phyloP scores from a whole-genome alignment of 2,329 filamentous ascomycete genomes.

The Davidsoniella neocaledoniae region DNA sequence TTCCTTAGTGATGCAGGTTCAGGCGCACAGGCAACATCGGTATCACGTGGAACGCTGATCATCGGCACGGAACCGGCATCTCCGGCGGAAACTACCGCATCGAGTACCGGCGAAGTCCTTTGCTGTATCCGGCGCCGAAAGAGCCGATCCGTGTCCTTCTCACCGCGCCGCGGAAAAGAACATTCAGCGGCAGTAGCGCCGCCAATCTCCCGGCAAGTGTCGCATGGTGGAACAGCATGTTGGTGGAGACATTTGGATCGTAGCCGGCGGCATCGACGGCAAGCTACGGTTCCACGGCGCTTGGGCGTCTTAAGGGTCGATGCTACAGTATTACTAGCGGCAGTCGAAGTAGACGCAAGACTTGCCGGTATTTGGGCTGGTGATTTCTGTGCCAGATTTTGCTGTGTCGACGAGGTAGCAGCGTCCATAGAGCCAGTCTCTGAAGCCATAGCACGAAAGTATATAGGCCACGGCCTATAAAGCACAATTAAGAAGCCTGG shows the following conservation, averaged over 20 bases:
- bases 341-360: too few relatives aligned
- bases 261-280: constrained; percentile 17
- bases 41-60: too few relatives aligned
- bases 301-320: constrained; percentile 6
- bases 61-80: neutral
- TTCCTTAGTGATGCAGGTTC: too few relatives aligned
- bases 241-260: constrained; percentile 16
- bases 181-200: constrained; percentile 12
- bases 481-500: too few relatives aligned
- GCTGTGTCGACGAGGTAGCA: too few relatives aligned
- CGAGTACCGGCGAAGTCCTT: too few relatives aligned
- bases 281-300: constrained; percentile 15
- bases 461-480: too few relatives aligned
- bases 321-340: neutral
- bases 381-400: too few relatives aligned
- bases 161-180: constrained; percentile 15
- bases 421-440: too few relatives aligned
- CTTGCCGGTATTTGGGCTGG: too few relatives aligned
- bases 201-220: constrained; percentile 14
- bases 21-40: too few relatives aligned
- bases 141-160: constrained; percentile 14
- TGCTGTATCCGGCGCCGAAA: constrained; percentile 13
- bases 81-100: neutral
- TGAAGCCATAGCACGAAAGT: too few relatives aligned
- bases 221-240: constrained; percentile 13